Conservation (phyloP, 176 grass and related monocot genomes). For the Areca catechu region DNA sequence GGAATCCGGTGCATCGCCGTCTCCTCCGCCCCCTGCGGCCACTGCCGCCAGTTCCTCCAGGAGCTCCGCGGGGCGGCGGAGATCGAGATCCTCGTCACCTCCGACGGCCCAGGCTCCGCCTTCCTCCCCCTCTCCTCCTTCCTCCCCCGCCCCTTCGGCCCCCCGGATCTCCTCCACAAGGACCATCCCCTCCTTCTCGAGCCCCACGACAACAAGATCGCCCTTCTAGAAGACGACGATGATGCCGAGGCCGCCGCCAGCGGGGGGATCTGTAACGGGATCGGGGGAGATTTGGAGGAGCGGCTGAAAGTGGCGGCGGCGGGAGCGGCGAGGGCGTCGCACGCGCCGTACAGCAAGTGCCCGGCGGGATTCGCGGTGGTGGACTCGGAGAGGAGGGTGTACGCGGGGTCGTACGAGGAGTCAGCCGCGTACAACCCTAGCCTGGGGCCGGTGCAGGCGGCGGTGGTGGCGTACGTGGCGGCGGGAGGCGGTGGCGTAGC, state of each 20-base stretch:
- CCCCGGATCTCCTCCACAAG: constrained; percentile 60
- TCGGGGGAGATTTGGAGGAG: constrained; percentile 5
- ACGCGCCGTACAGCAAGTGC: constrained; percentile 76
- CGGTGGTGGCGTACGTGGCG: constrained; percentile 57
- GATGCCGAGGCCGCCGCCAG: constrained; percentile 25
- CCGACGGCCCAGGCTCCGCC: constrained; percentile 41
- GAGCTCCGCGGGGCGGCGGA: constrained; percentile 67
- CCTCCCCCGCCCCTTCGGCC: constrained; percentile 64
- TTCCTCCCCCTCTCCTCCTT: constrained; percentile 66
- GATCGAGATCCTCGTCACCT: constrained; percentile 73
- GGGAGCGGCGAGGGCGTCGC: constrained; percentile 52
- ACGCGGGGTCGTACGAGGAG: constrained; percentile 58
- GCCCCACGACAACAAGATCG: constrained; percentile 51
- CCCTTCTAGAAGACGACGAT: constrained; percentile 2
- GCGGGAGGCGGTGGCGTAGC: constrained; percentile 14
- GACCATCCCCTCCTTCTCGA: constrained; percentile 67
- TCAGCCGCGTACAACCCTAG: constrained; percentile 90
- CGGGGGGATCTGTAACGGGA: not conserved
- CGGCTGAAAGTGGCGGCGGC: constrained; percentile 43
- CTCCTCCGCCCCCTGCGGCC: constrained; percentile 84
- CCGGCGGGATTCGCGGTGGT: constrained; percentile 76
- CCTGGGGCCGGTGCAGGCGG: constrained; percentile 76
- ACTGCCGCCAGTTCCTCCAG: constrained; percentile 97
- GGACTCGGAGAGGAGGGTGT: constrained; percentile 47
- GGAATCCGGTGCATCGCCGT: constrained; percentile 73